phyloP scores from a whole-genome alignment of 2,329 filamentous ascomycete genomes.

The Penicillium freii region DNA sequence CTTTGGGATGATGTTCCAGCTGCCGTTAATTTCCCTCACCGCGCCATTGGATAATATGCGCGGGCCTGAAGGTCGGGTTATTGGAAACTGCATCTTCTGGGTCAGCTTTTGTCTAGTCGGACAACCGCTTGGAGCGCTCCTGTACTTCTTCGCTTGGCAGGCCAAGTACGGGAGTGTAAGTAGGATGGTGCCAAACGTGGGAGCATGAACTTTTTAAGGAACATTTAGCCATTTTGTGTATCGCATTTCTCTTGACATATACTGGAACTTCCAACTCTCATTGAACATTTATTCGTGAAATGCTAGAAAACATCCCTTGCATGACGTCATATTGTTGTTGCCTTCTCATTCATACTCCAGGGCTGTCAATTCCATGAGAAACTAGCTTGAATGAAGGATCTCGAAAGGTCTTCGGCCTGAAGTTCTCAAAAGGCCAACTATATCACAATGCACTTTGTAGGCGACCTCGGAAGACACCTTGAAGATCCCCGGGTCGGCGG shows the following conservation, averaged over 20 bases:
- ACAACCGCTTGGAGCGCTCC: slow-evolving; percentile 83
- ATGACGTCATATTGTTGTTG: neutral
- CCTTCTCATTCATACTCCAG: neutral
- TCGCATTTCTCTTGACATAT: neutral
- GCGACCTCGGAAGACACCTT: neutral
- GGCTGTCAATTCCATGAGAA: neutral
- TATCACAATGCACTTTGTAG: neutral
- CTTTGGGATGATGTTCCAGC: slow-evolving; percentile 86
- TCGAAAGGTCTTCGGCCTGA: neutral
- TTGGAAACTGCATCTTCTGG: slow-evolving; percentile 96
- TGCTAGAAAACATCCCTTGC: neutral
- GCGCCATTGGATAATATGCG: slow-evolving; percentile 75
- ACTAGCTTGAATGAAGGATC: neutral
- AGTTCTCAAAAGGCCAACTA: neutral
- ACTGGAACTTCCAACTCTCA: neutral
- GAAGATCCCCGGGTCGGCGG: slow-evolving; percentile 5
- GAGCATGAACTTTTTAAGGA: neutral
- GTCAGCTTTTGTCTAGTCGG: slow-evolving; percentile 92
- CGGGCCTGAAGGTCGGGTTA: slow-evolving; percentile 69
- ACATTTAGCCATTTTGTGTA: neutral
- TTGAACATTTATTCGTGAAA: neutral
- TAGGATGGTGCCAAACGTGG: slow-evolving; percentile 20
- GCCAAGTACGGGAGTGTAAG: slow-evolving; percentile 89
- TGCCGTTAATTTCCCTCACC: slow-evolving; percentile 82
- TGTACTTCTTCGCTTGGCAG: slow-evolving; percentile 99